Evolutionary conservation across 1,284 basidiomycete species (phyloP), one percentile per base, ranked within the genome.

Genomic region (Gomphus bonarii): DNA sequence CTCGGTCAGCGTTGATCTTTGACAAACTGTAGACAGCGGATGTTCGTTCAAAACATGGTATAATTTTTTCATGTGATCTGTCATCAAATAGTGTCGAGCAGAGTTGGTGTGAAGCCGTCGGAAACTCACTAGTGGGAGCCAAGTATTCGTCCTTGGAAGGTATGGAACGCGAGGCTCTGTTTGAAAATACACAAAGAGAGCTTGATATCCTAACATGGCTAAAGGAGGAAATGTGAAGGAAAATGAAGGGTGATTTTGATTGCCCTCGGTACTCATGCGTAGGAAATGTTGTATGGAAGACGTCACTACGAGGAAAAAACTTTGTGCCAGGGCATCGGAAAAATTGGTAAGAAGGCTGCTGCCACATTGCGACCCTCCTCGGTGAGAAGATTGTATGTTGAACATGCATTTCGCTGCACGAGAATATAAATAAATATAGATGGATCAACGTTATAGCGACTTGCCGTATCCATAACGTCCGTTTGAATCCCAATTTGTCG

Each of bases 361-460:
- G 91, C 89, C 12, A 98, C 91, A 18, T 85, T 85, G 55, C 95
- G 75, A 1, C 93, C 95, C 71, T 98, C 95, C 70, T 98, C 95
- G 0, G 86, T 73, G 42, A 98, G 78, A 35, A 98, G 72, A 69
- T 98, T 98, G 70, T 92, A 98, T 0, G 95, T 97, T 35, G 92
- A 88, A 65, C 91, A 93, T 11, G 95, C 95, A 67, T 95, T 95
- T 63, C 89, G 75, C 90, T 93, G 60, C 11, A 48, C 30, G n/a
- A n/a, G 40, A 36, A 35, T 7, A 50, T 50, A 12, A 36, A n/a
- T 56, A 42, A 61, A 18, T 58, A 44, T 33, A 28, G 11, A 7
- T 33, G 28, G 3, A 46, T 25, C 49, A 48, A 50, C 30, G 36
- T n/a, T 10, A 47, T 43, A 33, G 33, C 5, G 8, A 77, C 85